Evolutionary conservation across 495 filamentous ascomycete species (phyloP).

Genomic region (Pseudoneurospora amorphoporcata): DNA sequence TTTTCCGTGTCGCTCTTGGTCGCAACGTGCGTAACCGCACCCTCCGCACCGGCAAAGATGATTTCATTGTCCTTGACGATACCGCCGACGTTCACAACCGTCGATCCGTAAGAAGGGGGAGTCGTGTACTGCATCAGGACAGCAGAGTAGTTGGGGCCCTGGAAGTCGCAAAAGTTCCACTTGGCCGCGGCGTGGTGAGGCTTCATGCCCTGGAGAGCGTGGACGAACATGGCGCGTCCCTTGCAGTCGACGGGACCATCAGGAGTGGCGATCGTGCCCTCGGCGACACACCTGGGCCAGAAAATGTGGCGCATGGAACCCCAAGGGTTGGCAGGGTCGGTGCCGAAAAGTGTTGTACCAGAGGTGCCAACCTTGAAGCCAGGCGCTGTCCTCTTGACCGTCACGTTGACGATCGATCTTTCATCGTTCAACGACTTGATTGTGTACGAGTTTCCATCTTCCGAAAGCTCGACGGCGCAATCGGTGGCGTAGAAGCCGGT

Average conservation of each 20-base stretch:
- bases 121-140: constrained; percentile 95
- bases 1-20: constrained; percentile 60
- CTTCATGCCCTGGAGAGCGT: constrained; percentile 96
- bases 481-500: constrained; percentile 74
- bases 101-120: constrained; percentile 86
- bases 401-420: constrained; percentile 70
- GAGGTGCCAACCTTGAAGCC: constrained; percentile 82
- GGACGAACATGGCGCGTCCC: constrained; percentile 65
- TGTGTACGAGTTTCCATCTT: constrained; percentile 67
- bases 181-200: constrained; percentile 89
- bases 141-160: constrained; percentile 75
- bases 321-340: constrained; percentile 77
- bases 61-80: constrained; percentile 74
- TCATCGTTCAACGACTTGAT: constrained; percentile 80
- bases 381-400: constrained; percentile 60
- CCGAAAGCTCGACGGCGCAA: constrained; percentile 69
- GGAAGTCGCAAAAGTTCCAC: constrained; percentile 93
- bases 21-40: constrained; percentile 55
- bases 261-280: constrained; percentile 77
- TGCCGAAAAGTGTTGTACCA: constrained; percentile 76
- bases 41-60: constrained; percentile 55
- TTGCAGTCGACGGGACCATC: constrained; percentile 73
- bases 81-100: constrained; percentile 74
- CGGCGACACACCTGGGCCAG: constrained; percentile 76
- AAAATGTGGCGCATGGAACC: constrained; percentile 84